Base-by-base conservation (phyloP, 164 flowering plant genomes). In the Platanus orientalis region DNA sequence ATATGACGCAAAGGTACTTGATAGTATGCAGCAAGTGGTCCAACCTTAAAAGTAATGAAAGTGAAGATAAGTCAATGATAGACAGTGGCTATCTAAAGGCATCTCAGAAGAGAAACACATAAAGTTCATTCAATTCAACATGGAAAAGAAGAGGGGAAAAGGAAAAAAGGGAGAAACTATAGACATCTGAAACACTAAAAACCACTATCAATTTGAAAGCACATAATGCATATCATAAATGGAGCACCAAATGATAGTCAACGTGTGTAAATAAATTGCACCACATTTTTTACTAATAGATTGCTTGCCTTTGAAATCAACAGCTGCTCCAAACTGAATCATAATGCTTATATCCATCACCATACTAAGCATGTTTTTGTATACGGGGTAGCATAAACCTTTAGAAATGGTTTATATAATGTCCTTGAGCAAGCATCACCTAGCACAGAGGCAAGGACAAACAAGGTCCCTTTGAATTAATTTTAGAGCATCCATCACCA, bases 1-100 rank as follows among this genome's bases (percentile, higher is more conserved):
- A 94, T 89, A 78, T 94, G 99, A 23, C 90, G 96, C 71, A 94
- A 50, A 16, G 97, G 99, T 50, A 91, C 87, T 85, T 84, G 87
- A 78, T 94, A 94, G 65, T 94, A 81, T 54, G 96, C 90, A 68
- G 99, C 99, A 72, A 91, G 94, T 40, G 96, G 80, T 70, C 96
- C 97, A 67, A 94, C 92, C 99, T 94, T 60, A 45, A 71, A 67
- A 69, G 19, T 70, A 50, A 47, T 21, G 49, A 58, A 74, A 53
- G 51, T n/a, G 24, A 61, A 34, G 27, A 53, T 2, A 32, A 26
- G 60, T 47, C 20, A 64, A 39, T 39, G n/a, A 42, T 47, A 66
- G 26, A 30, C 2, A 0, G 27, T 20, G 32, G 23, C 20, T 4
- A 53, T 52, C 19, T 24, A 25, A 36, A 21, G 39, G 11, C 24